Percentiles rank a stretch among this genome's conserved stretches.
Conservation (phyloP, 108 stramenopile genomes). For the Nitzschia putrida region DNA sequence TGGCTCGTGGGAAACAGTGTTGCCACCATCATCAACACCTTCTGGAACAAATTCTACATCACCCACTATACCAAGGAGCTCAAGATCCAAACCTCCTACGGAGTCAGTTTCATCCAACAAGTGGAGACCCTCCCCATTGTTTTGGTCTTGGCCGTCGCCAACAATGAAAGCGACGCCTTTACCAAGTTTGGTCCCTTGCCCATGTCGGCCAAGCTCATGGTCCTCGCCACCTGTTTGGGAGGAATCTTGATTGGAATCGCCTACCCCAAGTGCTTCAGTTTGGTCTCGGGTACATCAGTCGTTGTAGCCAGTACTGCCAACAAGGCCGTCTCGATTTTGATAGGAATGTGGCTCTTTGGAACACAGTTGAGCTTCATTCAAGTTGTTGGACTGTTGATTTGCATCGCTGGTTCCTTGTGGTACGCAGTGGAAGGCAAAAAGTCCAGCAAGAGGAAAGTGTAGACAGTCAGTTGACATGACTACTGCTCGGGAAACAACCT, state of each 20-base stretch:
- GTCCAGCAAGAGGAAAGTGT: constrained; percentile 9
- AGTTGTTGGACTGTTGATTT: constrained; percentile 21
- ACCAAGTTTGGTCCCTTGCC: constrained; percentile 4
- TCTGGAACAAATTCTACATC: constrained; percentile 33
- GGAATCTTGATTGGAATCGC: constrained; percentile 35
- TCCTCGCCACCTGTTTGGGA: constrained; percentile 26
- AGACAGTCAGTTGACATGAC: not conserved
- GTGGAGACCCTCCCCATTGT: constrained; percentile 31
- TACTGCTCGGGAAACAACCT: too few species aligned
- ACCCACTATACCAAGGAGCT: constrained; percentile 33
- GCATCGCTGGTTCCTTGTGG: constrained; percentile 21
- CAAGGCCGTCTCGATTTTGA: constrained; percentile 30
- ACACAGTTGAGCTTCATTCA: constrained; percentile 11
- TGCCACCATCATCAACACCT: constrained; percentile 30
- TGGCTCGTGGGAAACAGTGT: constrained; percentile 27
- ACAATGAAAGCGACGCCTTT: constrained; percentile 21
- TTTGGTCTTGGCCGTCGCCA: constrained; percentile 9
- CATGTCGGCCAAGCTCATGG: constrained; percentile 9
- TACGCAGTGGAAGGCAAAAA: constrained; percentile 25
- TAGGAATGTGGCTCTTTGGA: constrained; percentile 31
- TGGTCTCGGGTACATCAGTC: constrained; percentile 30
- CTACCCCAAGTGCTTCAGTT: constrained; percentile 28
- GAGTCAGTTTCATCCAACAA: constrained; percentile 31
- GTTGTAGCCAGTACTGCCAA: constrained; percentile 28
- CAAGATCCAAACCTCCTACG: constrained; percentile 33